phyloP scores from a whole-genome alignment of 805 yeast genomes.

The Saccharomycopsis schoenii region DNA sequence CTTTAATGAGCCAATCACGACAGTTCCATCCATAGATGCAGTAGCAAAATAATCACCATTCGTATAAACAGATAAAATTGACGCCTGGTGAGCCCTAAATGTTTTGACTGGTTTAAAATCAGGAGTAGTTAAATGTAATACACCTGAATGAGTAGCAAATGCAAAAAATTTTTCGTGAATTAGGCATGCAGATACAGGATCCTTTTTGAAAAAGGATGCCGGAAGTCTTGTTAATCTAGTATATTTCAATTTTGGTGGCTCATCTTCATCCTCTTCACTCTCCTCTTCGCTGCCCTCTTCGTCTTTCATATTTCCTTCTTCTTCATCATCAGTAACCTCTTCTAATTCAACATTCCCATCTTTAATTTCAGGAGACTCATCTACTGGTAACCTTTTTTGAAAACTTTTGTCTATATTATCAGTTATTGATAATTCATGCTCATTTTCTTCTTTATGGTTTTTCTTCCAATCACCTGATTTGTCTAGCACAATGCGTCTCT shows the following conservation, averaged over 20 bases:
- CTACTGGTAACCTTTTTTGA: too few relatives aligned
- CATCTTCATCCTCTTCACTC: slow-evolving; percentile 22
- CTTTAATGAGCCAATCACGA: slow-evolving; percentile 62
- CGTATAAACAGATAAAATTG: slow-evolving; percentile 60
- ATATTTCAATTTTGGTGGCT: slow-evolving; percentile 67
- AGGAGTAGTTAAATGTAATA: slow-evolving; percentile 56
- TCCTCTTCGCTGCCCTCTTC: slow-evolving; percentile 21
- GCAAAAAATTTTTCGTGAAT: slow-evolving; percentile 53
- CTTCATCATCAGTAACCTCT: slow-evolving; percentile 19
- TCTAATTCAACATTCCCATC: neutral
- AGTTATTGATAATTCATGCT: too few relatives aligned
- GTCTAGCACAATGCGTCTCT: too few relatives aligned
- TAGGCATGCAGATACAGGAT: slow-evolving; percentile 65
- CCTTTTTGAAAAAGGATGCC: slow-evolving; percentile 55
- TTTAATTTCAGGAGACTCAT: too few relatives aligned
- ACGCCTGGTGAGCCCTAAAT: slow-evolving; percentile 76
- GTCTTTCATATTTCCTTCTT: slow-evolving; percentile 19
- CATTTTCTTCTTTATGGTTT: too few relatives aligned
- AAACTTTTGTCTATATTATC: too few relatives aligned
- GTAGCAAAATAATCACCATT: slow-evolving; percentile 74
- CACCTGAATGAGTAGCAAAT: slow-evolving; percentile 87
- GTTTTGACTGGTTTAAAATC: slow-evolving; percentile 57
- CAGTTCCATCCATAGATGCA: slow-evolving; percentile 91
- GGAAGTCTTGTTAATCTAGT: slow-evolving; percentile 63
- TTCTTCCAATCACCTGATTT: too few relatives aligned